Evolutionary conservation across 805 yeast genomes (phyloP).

Genomic region (Pichia heedii): DNA sequence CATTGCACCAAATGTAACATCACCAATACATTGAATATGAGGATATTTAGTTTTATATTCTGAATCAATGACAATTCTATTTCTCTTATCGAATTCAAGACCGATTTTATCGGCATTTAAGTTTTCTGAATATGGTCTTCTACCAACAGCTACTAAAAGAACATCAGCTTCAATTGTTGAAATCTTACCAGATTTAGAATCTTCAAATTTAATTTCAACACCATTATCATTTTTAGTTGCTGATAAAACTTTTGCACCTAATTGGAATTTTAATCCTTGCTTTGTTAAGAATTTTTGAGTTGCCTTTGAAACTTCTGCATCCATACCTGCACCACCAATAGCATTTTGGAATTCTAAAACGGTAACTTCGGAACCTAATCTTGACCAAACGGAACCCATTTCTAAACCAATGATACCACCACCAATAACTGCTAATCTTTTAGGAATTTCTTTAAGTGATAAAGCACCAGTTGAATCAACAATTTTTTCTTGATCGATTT

Average conservation of each 20-base stretch:
- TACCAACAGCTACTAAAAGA: constrained; percentile 93
- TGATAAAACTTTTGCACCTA: constrained; percentile 81
- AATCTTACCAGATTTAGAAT: constrained; percentile 75
- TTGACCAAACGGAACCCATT: constrained; percentile 96
- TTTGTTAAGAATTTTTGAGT: constrained; percentile 84
- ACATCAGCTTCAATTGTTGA: constrained; percentile 84
- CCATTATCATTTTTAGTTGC: constrained; percentile 85
- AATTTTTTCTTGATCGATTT: constrained; percentile 92
- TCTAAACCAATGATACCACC: constrained; percentile 99
- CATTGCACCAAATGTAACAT: constrained; percentile 98
- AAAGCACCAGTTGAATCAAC: constrained; percentile 93
- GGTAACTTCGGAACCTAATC: constrained; percentile 94
- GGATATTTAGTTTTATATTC: constrained; percentile 88
- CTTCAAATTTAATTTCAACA: constrained; percentile 76
- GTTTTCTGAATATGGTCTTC: constrained; percentile 94
- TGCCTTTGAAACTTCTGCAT: constrained; percentile 83
- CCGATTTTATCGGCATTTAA: constrained; percentile 83
- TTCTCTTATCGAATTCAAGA: constrained; percentile 82
- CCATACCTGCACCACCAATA: constrained; percentile 99
- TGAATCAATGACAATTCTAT: constrained; percentile 88
- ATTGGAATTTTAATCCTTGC: constrained; percentile 92
- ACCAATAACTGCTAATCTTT: constrained; percentile 86
- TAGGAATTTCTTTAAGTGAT: constrained; percentile 80
- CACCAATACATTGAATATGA: constrained; percentile 96
- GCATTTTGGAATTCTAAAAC: constrained; percentile 83